Base-by-base conservation (phyloP, 2,329 filamentous ascomycete genomes). In the Sclerotinia subarctica region DNA sequence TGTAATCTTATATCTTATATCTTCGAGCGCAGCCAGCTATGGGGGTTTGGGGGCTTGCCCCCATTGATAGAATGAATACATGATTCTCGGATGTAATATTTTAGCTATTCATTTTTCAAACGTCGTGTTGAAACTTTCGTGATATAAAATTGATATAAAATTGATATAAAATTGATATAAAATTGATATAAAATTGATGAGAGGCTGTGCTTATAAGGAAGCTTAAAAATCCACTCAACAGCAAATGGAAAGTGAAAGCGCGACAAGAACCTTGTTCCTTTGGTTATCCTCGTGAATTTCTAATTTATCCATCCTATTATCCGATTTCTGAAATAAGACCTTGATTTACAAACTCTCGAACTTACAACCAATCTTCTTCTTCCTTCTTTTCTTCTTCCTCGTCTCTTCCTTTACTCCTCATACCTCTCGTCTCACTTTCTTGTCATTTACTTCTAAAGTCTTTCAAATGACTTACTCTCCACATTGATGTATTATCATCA, bases 381-480 rank as follows among this genome's bases (percentile, higher is more conserved):
- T 35, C 8, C 26, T n/a, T 3, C 10, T 52, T 19, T 35, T 35
- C 8, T 2, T 53, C 7, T 38, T 32, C 60, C 7, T 15, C 26
- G 32, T 26, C 21, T 42, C 19, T 38, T 29, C 6, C 32, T 54
- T 17, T 42, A 29, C 32, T 56, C 47, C 4, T n/a, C 24, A 1
- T 11, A n/a, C 60, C 24, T 42, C 17, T n/a, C 15, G n/a, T 38
- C 17, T 35, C 44, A 46, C 29, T 17, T 26, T 15, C 19, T 56
- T 64, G 26, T 68, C 66, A 56, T 63, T 26, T 49, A 24, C 53
- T 42, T 68, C 63, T 58, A 8, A 57, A 13, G 19, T 47, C 51
- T 32, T n/a, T 32, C 8, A 19, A 58, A 57, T 44, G 42, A 21
- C 53, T 66, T 57, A 35, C 51, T 58, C 47, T 58, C n/a, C 35